Conservation (phyloP, 352 stramenopile genomes). For the Phytophthora tubulina region DNA sequence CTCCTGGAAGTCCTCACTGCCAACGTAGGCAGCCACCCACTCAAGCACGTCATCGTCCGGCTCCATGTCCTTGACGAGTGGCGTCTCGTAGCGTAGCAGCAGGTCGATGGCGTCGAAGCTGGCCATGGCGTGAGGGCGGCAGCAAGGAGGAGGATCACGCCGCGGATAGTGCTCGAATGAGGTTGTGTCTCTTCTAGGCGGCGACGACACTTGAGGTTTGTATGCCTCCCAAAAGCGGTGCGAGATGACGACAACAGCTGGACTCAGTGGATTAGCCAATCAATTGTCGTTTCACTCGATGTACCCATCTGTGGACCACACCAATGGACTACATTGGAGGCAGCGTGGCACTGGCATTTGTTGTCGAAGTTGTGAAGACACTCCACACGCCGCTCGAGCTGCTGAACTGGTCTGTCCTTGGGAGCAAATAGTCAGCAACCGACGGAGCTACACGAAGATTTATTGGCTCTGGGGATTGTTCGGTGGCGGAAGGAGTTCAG, state of each 20-base stretch:
- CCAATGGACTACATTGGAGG: no score
- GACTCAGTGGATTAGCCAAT: background rate
- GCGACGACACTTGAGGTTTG: constrained; percentile 18
- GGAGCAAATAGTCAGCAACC: background rate
- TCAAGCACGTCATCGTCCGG: constrained; percentile 80
- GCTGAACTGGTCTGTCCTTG: no score
- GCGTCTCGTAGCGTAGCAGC: constrained; percentile 81
- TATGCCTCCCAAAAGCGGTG: constrained; percentile 28
- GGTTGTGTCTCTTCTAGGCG: constrained; percentile 35
- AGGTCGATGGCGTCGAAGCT: constrained; percentile 85
- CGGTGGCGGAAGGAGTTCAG: background rate
- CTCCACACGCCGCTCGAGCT: no score
- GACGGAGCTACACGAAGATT: background rate
- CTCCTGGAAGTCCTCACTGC: constrained; percentile 76
- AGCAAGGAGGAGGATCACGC: background rate
- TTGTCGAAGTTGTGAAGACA: no score
- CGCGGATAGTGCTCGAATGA: constrained; percentile 26
- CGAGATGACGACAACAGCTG: constrained; percentile 36
- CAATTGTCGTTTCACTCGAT: no score
- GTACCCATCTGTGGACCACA: no score
- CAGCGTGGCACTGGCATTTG: no score
- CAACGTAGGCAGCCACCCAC: constrained; percentile 80
- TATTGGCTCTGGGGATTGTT: background rate
- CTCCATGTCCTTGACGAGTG: constrained; percentile 87
- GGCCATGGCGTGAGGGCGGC: constrained; percentile 32